Percentiles rank a stretch among this genome's conserved stretches.
Evolutionary conservation across 208 protist species (phyloP).

Genomic region (Acanthamoeba culbertsoni): DNA sequence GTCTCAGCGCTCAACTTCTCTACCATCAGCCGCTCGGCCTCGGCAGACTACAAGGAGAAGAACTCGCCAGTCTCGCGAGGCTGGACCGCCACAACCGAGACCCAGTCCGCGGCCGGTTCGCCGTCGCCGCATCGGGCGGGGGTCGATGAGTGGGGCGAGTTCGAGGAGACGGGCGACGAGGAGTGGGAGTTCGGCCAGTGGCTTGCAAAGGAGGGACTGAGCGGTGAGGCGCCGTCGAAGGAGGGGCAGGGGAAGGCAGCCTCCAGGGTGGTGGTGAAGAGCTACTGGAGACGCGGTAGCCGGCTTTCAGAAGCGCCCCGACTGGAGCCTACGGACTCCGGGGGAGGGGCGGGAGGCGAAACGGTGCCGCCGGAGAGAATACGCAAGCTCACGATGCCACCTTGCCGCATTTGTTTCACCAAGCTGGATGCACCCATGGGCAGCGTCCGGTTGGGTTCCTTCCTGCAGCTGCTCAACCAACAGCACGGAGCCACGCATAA

Average conservation of each 20-base stretch:
- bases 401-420: conserved; percentile 16
- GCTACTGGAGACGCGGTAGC: background rate
- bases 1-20: background rate
- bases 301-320: background rate
- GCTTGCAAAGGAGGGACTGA: background rate
- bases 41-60: too few species aligned
- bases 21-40: background rate
- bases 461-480: background rate
- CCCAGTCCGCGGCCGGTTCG: background rate
- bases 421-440: background rate
- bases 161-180: background rate
- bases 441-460: background rate
- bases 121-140: background rate
- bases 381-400: conserved; percentile 40
- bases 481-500: conserved; percentile 15
- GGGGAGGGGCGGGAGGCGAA: background rate
- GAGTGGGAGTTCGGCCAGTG: conserved; percentile 48
- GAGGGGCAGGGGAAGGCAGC: background rate
- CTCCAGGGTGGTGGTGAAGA: background rate
- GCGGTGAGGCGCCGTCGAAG: background rate
- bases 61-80: background rate
- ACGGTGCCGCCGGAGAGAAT: background rate
- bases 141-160: background rate
- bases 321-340: background rate
- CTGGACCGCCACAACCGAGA: background rate